Base-by-base conservation (phyloP, 805 yeast genomes). In the Saturnispora saitoi region DNA sequence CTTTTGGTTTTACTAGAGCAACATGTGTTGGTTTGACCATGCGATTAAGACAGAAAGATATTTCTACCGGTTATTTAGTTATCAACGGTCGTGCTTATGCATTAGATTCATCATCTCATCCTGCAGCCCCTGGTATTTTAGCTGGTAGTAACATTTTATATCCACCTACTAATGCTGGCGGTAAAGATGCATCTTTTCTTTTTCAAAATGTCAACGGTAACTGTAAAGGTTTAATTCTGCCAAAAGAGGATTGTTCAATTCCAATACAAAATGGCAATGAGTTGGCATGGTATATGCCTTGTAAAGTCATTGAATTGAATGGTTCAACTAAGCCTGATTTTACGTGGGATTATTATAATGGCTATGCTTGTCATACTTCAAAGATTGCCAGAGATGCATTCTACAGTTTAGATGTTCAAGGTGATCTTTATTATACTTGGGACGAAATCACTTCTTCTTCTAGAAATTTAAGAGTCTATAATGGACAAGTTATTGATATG, bases 211-310 rank as follows among this genome's bases (percentile, higher is more conserved):
- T 89, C 41, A 89, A 89, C 62, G 95, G 95, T 19, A 81, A 90
- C 62, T 91, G 99, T 69, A 82, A 79, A 63, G 82, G 80, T 32
- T 68, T 90, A 45, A 83, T 93, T 49, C 72, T 61, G 4, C 95
- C 96, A 42, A 78, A 77, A 54, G 76, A 68, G 3, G 76, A 81
- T 59, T 76, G 86, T 56, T 58, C 83, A 0, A 90, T 90, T 50
- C 97, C 97, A 1, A 66, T 70, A 52, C 71, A 76, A 48, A 72
- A 68, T 37, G 54, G 32, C 3, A 81, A 77, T 22, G 72, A 76
- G 29, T 64, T 91, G 56, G 97, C 95, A 15, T 90, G 96, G 96
- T 93, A 93, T 67, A 88, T 90, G 83, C 98, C 99, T 3, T 93
- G 99, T 70, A 80, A 82, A 56, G 52, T 85, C 30, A 70, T 77